Base-by-base conservation (phyloP, 352 stramenopile genomes). In the Phytophthora foliorum region DNA sequence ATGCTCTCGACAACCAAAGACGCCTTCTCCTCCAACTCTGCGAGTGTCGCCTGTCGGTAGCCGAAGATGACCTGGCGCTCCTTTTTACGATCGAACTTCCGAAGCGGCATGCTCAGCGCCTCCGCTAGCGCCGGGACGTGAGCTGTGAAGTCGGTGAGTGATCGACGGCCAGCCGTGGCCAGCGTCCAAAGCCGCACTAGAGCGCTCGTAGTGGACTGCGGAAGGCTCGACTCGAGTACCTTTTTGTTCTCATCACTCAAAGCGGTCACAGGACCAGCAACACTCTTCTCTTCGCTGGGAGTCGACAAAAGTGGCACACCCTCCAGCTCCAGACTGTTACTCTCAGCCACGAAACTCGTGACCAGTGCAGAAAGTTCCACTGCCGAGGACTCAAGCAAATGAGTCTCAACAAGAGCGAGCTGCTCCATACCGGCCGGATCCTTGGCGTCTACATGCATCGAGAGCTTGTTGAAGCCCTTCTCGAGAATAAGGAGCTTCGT, bases 51-150 rank as follows among this genome's bases (percentile, higher is more conserved):
- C 65, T 92, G 83, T 31, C 86, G 81, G 46, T 91, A 88, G 6
- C 61, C 58, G 27, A 93, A 94, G 7, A 92, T 71, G 42, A 91
- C 57, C 27, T 93, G 82, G 8, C 84, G 82, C 74, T 96, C 87
- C 52, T 92, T 92, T 64, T 96, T 96, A 21, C 88, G 86, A 64
- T 96, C 88, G 21, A 88, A 61, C 59, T 94, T 96, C 19, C 78
- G 80, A 69, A 93, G 60, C 25, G 88, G 88, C 72, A 96, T 91
- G 59, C 80, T 90, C 67, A 96, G 45, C 13, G 77, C 81, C 8
- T 87, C 74, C 9, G 81, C 78, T 10, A 96, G 51, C 24, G 84
- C 72, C 3, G 75, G 71, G 1, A 96, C 53, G 45, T 94, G 84
- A 7, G 57, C 45, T 57, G 78, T 84, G 17, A 96, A 91, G 64